Base-by-base conservation (phyloP, 208 protist species). In the Leishmania aethiopica region DNA sequence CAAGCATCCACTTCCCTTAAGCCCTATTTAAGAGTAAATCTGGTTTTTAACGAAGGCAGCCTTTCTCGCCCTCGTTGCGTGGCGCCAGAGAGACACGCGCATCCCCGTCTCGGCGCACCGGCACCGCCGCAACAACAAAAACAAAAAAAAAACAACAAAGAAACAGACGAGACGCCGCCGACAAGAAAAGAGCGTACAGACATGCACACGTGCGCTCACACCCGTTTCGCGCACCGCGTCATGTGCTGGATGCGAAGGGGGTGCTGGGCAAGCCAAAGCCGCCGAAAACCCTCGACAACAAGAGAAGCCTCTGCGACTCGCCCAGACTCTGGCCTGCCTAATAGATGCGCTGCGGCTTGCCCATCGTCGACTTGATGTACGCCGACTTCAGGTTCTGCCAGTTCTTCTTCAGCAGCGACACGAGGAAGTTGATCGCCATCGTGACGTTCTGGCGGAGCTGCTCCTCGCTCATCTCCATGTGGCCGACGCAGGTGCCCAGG, bases 351-450 rank as follows among this genome's bases (percentile, higher is more conserved):
- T 99, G 91, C 64, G 99, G 92, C 85, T 95, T 96, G 88, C 99
- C 99, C 99, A 99, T 99, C 60, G 99, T 99, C 70, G 95, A 96
- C 97, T 99, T 99, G 91, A 99, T 98, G 98, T 99, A 98, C 67
- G 99, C 90, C 45, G 94, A 97, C 90, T 99, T 99, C 78, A 99
- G 93, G 95, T 99, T 99, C 95, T 99, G 99, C 99, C 99, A 99
- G 88, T 99, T 98, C 98, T 99, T 99, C 98, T 99, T 99, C 72
- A 99, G 96, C 53, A 99, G 96, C 42, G 99, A 99, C 70, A 99
- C 98, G 51, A 99, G 94, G 94, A 99, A 99, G 97, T 99, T 99
- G 85, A 99, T 89, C 70, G 99, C 90, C 86, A 99, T 93, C 76
- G 93, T 93, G 78, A 99, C 90, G 97, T 99, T 99, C 88, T 93